Conservation (phyloP, 2,329 filamentous ascomycete species). For the Tolypocladium paradoxum region DNA sequence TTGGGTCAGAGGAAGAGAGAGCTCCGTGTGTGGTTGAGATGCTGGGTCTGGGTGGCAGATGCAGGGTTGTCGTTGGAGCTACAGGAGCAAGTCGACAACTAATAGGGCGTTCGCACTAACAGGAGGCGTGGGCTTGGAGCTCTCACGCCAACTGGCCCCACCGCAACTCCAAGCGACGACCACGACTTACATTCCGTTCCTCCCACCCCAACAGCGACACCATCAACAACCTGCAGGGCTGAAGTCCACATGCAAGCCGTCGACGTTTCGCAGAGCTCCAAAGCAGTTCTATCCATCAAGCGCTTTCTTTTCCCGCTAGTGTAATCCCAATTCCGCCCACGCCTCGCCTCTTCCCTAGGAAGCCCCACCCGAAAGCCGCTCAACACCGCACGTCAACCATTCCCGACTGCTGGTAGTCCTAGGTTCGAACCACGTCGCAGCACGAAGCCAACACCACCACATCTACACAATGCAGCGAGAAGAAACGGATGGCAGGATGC, state of each 20-base stretch:
- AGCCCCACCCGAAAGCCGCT: no score
- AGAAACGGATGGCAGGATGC: no score
- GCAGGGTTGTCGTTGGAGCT: neutral
- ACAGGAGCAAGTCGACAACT: no score
- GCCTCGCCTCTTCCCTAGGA: no score
- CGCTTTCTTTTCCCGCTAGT: no score
- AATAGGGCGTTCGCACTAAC: no score
- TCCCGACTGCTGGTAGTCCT: neutral
- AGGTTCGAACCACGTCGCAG: neutral
- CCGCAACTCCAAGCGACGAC: neutral
- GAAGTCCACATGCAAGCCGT: no score
- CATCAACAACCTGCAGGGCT: neutral
- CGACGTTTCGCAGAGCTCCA: no score
- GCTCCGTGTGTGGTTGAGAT: neutral
- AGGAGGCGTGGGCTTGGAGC: neutral
- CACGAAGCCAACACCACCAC: neutral
- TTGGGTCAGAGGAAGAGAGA: neutral
- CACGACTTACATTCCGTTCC: neutral
- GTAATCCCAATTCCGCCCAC: no score
- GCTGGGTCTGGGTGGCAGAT: neutral
- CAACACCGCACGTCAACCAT: no score
- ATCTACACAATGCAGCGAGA: neutral
- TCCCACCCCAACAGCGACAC: neutral
- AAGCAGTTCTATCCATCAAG: no score
- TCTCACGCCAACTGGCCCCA: neutral